A percentile compares a stretch with the other conserved stretches of the same genome.
Conservation (phyloP, 2,329 filamentous ascomycete genomes). For the Monosporascus sp. region DNA sequence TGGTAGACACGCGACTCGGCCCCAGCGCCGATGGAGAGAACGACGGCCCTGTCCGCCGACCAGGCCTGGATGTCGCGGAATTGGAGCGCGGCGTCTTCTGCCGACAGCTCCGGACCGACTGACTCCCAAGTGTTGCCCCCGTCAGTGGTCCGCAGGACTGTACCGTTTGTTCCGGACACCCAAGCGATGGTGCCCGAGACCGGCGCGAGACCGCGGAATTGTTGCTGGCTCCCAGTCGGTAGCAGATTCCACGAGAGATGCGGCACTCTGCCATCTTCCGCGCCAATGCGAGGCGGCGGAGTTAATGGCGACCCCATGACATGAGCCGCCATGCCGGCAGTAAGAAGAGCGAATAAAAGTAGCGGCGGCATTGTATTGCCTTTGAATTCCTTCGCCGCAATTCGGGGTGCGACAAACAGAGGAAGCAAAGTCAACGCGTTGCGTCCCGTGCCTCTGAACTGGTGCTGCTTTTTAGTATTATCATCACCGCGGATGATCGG, state of each 20-base stretch:
- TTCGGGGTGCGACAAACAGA: no score
- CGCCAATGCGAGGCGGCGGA: no score
- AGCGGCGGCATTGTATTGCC: no score
- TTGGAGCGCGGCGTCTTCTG: slow-evolving; percentile 18
- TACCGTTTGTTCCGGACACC: slow-evolving; percentile 25
- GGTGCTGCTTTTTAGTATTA: no score
- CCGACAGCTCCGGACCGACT: slow-evolving; percentile 21
- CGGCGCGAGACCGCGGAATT: slow-evolving; percentile 26
- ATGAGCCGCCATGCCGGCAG: no score
- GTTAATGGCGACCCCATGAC: no score
- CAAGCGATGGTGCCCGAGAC: slow-evolving; percentile 26
- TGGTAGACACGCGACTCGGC: slow-evolving; percentile 26
- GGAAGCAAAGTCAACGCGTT: no score
- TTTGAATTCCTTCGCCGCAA: no score
- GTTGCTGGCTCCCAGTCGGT: slow-evolving; percentile 18
- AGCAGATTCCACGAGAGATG: slow-evolving; percentile 18
- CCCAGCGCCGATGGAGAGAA: slow-evolving; percentile 31
- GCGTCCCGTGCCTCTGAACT: no score
- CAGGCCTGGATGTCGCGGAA: slow-evolving; percentile 34
- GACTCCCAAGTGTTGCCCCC: slow-evolving; percentile 24
- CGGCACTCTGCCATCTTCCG: background rate
- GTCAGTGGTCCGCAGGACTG: slow-evolving; percentile 24
- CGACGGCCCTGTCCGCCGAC: slow-evolving; percentile 33
- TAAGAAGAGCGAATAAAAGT: no score
- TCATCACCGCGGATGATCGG: no score